Evolutionary conservation across 768 basidiomycete genomes (phyloP), one percentile per base, ranked within the genome.

Genomic region (Russula vinacea): DNA sequence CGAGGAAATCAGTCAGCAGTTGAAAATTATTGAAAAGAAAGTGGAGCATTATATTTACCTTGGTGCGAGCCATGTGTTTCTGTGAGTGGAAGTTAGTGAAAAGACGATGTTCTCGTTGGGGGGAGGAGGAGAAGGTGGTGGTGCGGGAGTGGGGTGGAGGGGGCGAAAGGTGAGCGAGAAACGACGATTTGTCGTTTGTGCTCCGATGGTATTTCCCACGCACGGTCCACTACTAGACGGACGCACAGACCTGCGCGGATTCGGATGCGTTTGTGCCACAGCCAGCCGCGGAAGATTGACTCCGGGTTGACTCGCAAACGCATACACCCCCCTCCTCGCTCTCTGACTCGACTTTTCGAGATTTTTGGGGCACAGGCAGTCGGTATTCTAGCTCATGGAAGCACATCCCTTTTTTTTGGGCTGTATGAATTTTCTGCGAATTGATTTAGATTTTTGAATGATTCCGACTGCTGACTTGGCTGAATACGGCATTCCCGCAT

Each of bases 41-140:
- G 26, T 52, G 60, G 19, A 39, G 54, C 17, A 22, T 64, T 22
- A 42, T 73, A 56, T 67, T 58, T 67, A 89, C 90, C 86, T 93
- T 94, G 74, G 92, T 94, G 73, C 92, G 91, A 71, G 92, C 92
- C 92, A 94, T 94, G 66, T 45, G 68, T 56, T 49, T 66, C 70
- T 69, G 52, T n/a, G 57, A 67, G 52, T 67, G 33, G 35, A 53
- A 60, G 56, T 62, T 61, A 42, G 60, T 19, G 35, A 58, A 67
- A 67, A 64, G 35, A 51, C 55, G 60, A 51, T 53, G 59, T 58
- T 58, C 44, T 45, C 56, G 60, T 7, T 24, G 51, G 19, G 58
- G 66, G 49, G 50, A 32, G 39, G 9, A 64, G 56, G 68, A 61
- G 68, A 58, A 66, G 67, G 59, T 65, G 64, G 61, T 62, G 67